Conservation (phyloP, 164 flowering plant species). For the Chloranthus sessilifolius region DNA sequence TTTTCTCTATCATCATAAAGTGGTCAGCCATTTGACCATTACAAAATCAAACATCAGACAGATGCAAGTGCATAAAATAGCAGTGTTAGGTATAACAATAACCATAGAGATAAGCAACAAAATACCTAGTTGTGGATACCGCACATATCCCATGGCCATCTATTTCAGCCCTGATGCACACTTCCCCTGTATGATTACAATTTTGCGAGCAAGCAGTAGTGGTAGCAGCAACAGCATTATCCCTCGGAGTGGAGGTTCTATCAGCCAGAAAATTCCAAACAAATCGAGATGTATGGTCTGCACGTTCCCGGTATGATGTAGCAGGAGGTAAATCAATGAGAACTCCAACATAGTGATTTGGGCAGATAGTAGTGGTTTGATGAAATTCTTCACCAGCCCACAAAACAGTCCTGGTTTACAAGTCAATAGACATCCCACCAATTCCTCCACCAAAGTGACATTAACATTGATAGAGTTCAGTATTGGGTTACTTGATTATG, state of each 20-base stretch:
- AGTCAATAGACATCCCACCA: constrained; percentile 63
- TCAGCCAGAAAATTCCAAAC: constrained; percentile 90
- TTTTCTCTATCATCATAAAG: too few species aligned
- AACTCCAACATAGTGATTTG: constrained; percentile 89
- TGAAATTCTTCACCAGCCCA: constrained; percentile 60
- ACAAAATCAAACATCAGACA: too few species aligned
- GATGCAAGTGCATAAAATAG: too few species aligned
- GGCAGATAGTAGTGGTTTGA: constrained; percentile 58
- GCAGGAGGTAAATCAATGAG: constrained; percentile 61
- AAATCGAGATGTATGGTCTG: constrained; percentile 66
- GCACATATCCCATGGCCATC: constrained; percentile 71
- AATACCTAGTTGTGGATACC: constrained; percentile 77
- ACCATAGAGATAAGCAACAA: too few species aligned
- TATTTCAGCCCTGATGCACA: constrained; percentile 61
- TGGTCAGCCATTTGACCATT: too few species aligned
- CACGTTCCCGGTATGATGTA: constrained; percentile 38
- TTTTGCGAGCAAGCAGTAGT: constrained; percentile 49
- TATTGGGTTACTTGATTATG: constrained; percentile 26
- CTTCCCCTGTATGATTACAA: constrained; percentile 47
- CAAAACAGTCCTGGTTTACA: constrained; percentile 91
- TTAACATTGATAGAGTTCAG: constrained; percentile 57
- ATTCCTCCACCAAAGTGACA: constrained; percentile 69
- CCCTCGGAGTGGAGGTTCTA: constrained; percentile 44
- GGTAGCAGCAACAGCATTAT: too few species aligned
- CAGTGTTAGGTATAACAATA: too few species aligned